phyloP scores from a whole-genome alignment of 1,139 yeast species.

The Pichia sp. region DNA sequence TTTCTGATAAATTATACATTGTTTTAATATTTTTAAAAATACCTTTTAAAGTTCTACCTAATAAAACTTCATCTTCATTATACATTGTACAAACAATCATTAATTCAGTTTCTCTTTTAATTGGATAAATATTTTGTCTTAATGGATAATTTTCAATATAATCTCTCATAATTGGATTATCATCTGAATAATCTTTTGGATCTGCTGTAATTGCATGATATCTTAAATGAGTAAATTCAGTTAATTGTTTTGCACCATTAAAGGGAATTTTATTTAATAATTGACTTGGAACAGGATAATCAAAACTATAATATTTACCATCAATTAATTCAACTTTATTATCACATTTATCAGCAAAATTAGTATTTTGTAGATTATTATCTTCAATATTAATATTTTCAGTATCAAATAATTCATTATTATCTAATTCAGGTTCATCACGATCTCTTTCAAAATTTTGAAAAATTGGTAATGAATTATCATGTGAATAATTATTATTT shows the following conservation, averaged over 20 bases:
- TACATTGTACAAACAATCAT: slow-evolving; percentile 75
- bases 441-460: slow-evolving; percentile 24
- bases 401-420: slow-evolving; percentile 13
- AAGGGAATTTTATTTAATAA: slow-evolving; percentile 48
- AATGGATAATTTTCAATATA: slow-evolving; percentile 37
- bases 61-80: slow-evolving; percentile 69
- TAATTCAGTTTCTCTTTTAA: slow-evolving; percentile 64
- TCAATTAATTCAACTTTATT: slow-evolving; percentile 25
- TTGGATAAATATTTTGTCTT: slow-evolving; percentile 59
- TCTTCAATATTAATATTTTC: slow-evolving; percentile 11
- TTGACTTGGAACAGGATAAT: slow-evolving; percentile 65
- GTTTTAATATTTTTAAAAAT: slow-evolving; percentile 78
- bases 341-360: slow-evolving; percentile 25
- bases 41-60: slow-evolving; percentile 71
- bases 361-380: slow-evolving; percentile 13
- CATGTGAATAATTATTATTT: background rate
- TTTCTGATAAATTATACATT: slow-evolving; percentile 53
- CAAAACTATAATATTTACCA: slow-evolving; percentile 68
- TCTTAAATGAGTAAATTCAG: slow-evolving; percentile 71
- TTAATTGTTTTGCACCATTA: slow-evolving; percentile 40
- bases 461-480: slow-evolving; percentile 11
- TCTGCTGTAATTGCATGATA: slow-evolving; percentile 81
- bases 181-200: slow-evolving; percentile 53
- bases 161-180: slow-evolving; percentile 36
- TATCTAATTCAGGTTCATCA: slow-evolving; percentile 26